These are phyloP conservation scores for Fusarium sambucinum DNA, from an alignment of 2,329 filamentous ascomycete genomes.

Conservation along the genomic window DNA sequence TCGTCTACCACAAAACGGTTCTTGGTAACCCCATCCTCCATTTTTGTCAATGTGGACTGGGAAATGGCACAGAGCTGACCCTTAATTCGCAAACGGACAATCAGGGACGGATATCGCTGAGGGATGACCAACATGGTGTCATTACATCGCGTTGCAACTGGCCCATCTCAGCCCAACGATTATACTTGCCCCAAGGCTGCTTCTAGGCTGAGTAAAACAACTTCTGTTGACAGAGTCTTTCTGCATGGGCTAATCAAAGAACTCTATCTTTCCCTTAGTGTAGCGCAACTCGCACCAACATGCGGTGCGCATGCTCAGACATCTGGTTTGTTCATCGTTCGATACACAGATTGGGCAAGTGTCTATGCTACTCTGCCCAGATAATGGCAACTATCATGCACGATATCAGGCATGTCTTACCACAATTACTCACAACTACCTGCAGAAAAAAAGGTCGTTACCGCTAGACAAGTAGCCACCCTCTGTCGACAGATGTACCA, in stretches of 20 bases:
- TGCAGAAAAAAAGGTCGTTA: not conserved
- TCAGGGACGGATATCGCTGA: not conserved
- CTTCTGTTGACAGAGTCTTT: not conserved
- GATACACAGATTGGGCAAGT: not conserved
- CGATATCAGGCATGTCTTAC: not conserved
- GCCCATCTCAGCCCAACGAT: conserved; percentile 4
- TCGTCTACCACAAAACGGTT: conserved; percentile 11
- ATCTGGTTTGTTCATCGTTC: not conserved
- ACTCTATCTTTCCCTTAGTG: not conserved
- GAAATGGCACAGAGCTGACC: conserved; percentile 26
- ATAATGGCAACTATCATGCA: not conserved
- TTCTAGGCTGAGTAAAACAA: not conserved
- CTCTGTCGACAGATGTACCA: not conserved
- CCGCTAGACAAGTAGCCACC: not conserved
- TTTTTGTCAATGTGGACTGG: not conserved
- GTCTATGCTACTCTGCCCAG: not conserved
- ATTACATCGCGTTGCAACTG: not conserved
- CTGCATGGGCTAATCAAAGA: not conserved
- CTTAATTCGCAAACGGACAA: conserved; percentile 19
- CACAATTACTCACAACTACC: not conserved
- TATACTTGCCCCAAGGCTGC: not conserved
- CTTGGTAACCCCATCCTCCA: not conserved
- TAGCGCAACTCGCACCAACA: not conserved
- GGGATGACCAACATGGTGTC: not conserved
- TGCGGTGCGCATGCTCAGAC: not conserved